Evolutionary conservation across 116 monocot species (phyloP), one percentile per base, ranked within the genome.

Genomic region (Papilionanthe hybrid): DNA sequence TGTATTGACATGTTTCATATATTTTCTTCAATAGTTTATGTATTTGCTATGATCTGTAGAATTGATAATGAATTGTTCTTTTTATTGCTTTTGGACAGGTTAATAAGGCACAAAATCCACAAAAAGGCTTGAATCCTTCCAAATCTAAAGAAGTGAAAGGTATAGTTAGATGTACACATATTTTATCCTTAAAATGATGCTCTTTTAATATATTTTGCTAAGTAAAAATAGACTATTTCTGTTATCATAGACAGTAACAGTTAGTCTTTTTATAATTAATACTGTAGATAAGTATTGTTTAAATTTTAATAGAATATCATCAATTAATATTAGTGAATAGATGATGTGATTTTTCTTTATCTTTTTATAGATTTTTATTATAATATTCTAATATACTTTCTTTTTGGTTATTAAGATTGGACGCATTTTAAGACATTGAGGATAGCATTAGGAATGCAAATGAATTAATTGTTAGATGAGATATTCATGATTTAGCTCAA

Each of bases 131-230:
- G 76, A 90, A 96, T 85, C 91, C 96, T 83, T 88, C 88, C 1
- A 90, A 58, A 55, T 78, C 84, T 19, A 93, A 92, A 84, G 92
- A 91, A 80, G 89, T 88, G 58, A 96, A 92, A 91, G 91, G 94
- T 96, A 66, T 72, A 63, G 23, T 63, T 8, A 63, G 7, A 42
- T 30, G 20, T 78, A 18, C 65, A 68, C 8, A 18, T 12, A 55
- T 6, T 73, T 42, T 11, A 73, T 5, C 43, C 18, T 73, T 73
- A 7, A 8, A 44, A 12, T 44, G 15, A 2, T 73, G 9, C 6
- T 73, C 22, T 72, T 73, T 73, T n/a, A 11, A 44, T 73, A 43
- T 13, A 44, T 20, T 73, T 73, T 20, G 5, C 8, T 22, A 29
- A 13, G n/a, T 42, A 30, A n/a, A 72, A 42, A 42, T 29, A 73